Percentiles rank a stretch among this genome's conserved stretches.
Conservation (phyloP, 2,329 filamentous ascomycete species). For the Exophiala sp. region DNA sequence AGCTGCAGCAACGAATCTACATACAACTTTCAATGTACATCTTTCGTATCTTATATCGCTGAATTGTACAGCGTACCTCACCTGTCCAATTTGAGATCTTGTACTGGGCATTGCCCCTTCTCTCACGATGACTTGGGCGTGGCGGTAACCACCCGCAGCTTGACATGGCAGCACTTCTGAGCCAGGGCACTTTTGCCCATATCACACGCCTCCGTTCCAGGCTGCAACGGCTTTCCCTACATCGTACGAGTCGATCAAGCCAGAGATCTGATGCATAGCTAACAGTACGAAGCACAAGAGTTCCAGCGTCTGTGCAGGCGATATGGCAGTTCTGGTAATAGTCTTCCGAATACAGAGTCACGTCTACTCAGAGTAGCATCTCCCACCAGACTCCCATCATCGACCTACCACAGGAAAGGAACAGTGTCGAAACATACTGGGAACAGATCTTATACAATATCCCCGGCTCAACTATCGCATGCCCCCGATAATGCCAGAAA, state of each 20-base stretch:
- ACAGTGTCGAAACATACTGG: not conserved
- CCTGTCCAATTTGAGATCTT: no score
- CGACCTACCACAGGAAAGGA: not conserved
- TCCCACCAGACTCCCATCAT: not conserved
- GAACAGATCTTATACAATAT: no score
- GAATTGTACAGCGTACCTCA: not conserved
- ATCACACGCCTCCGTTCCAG: not conserved
- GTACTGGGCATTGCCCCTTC: not conserved
- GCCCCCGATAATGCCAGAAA: not conserved
- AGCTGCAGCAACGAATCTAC: no score
- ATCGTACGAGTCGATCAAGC: not conserved
- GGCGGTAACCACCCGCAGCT: not conserved
- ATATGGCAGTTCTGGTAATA: not conserved
- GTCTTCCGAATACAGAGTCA: not conserved
- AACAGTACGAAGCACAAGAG: not conserved
- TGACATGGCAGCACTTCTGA: not conserved
- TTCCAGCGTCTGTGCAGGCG: not conserved
- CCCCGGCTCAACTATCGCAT: not conserved
- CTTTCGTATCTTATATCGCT: not conserved
- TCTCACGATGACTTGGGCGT: not conserved
- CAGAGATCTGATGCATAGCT: not conserved
- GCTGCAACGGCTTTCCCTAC: not conserved
- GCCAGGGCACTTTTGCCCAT: not conserved
- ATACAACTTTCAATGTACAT: no score
- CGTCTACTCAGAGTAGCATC: not conserved